These are phyloP conservation scores for Stereum hirsutum DNA, from an alignment of 1,284 basidiomycete species.

Conservation along the genomic window DNA sequence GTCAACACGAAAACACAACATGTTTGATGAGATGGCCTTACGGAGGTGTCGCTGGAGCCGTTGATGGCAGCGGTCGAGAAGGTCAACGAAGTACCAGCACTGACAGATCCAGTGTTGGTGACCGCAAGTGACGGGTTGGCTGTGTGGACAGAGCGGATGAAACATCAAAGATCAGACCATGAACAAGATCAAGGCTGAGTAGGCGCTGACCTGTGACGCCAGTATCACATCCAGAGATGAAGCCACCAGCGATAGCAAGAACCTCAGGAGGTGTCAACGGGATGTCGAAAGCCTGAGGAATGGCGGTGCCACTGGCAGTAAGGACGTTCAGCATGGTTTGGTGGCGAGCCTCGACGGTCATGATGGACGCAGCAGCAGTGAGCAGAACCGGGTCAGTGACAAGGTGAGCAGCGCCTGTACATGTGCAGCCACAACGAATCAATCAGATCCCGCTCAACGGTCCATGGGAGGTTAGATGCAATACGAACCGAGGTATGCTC, in stretches of 20 bases:
- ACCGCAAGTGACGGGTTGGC: constrained; percentile 55
- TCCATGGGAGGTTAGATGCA: too few relatives aligned
- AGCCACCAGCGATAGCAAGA: constrained; percentile 62
- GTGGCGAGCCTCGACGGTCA: constrained; percentile 78
- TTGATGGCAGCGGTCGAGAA: constrained; percentile 54
- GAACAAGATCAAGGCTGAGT: neutral
- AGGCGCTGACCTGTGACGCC: constrained; percentile 41
- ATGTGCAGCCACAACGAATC: too few relatives aligned
- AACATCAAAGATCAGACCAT: neutral
- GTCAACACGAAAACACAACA: neutral
- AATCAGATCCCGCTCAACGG: too few relatives aligned
- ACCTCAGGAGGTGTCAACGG: constrained; percentile 61
- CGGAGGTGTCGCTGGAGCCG: constrained; percentile 35
- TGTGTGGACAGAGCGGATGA: constrained; percentile 12
- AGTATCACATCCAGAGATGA: constrained; percentile 66
- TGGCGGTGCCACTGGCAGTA: constrained; percentile 40
- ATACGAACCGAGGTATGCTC: constrained; percentile 76
- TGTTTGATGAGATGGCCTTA: constrained; percentile 20
- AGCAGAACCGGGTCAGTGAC: constrained; percentile 57
- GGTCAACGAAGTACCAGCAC: constrained; percentile 47
- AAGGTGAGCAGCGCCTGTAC: constrained; percentile 60
- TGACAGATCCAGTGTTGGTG: constrained; percentile 50
- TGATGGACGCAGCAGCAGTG: constrained; percentile 65
- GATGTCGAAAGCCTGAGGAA: constrained; percentile 67
- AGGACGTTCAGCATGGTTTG: constrained; percentile 71